Percentiles rank a stretch among this genome's conserved stretches.
phyloP scores from a whole-genome alignment of 2,329 filamentous ascomycete genomes.

The Pseudogymnoascus destructans region DNA sequence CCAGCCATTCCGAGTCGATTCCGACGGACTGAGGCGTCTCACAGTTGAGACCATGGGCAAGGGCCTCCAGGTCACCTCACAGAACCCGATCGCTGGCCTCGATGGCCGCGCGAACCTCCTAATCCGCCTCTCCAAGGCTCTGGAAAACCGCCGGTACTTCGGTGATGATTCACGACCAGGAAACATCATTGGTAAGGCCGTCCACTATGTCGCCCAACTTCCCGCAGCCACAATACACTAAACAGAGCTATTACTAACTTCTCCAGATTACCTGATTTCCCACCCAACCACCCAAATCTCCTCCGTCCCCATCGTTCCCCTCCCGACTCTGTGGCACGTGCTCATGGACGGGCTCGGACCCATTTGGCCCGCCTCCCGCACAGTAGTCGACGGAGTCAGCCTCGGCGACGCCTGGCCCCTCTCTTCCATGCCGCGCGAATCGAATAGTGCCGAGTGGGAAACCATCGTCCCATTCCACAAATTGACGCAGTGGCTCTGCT shows the following conservation, averaged over 20 bases:
- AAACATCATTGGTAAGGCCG: conserved; percentile 71
- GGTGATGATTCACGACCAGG: conserved; percentile 74
- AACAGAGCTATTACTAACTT: conserved; percentile 19
- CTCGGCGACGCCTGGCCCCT: conserved; percentile 94
- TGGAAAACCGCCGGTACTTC: conserved; percentile 73
- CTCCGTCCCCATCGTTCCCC: conserved; percentile 71
- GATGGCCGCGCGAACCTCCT: conserved; percentile 74
- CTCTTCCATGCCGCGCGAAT: conserved; percentile 53
- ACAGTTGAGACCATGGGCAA: conserved; percentile 63
- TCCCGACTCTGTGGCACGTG: conserved; percentile 81
- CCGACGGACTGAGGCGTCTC: conserved; percentile 59
- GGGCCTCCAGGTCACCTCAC: conserved; percentile 70
- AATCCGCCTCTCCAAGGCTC: conserved; percentile 58
- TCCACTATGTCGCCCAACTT: neutral
- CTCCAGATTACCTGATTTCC: conserved; percentile 73
- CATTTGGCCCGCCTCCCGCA: conserved; percentile 83
- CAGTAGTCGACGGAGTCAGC: conserved; percentile 71
- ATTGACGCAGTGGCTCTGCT: conserved; percentile 86
- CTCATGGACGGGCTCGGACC: conserved; percentile 75
- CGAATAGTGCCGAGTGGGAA: conserved; percentile 46
- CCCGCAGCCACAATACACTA: neutral
- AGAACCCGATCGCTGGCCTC: conserved; percentile 72
- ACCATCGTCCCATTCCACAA: conserved; percentile 87
- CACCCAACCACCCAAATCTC: conserved; percentile 83
- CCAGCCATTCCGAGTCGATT: conserved; percentile 85